Conservation (phyloP, 2,329 filamentous ascomycete genomes). For the Lecanosticta acicola region DNA sequence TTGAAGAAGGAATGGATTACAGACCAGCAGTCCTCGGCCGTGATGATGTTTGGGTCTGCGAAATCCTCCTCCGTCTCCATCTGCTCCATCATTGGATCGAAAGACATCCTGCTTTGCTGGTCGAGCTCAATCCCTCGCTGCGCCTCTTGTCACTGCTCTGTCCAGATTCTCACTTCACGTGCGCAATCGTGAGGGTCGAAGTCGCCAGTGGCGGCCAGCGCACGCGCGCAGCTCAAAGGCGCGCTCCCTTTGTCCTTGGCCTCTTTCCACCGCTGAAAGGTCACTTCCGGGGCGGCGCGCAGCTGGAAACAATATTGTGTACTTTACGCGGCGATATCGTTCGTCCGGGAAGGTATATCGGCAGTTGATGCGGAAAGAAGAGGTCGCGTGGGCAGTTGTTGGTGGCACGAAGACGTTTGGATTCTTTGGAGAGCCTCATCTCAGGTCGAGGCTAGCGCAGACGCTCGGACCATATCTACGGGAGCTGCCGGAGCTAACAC, state of each 20-base stretch:
- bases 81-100: conserved; percentile 23
- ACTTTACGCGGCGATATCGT: no score
- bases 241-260: conserved; percentile 8
- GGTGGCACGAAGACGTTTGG: no score
- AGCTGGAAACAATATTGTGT: no score
- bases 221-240: conserved; percentile 18
- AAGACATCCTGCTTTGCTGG: conserved; percentile 14
- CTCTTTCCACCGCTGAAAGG: no score
- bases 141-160: neutral
- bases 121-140: neutral
- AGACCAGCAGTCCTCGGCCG: conserved; percentile 95
- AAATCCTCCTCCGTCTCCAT: conserved; percentile 19
- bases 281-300: no score
- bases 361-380: no score
- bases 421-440: no score
- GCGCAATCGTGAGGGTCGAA: neutral
- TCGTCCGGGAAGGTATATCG: no score
- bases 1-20: conserved; percentile 98
- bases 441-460: no score
- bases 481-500: no score
- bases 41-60: conserved; percentile 53
- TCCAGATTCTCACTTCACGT: neutral
- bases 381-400: no score
- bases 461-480: no score
- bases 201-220: conserved; percentile 14